Conservation (phyloP, 2,329 filamentous ascomycete species). For the Talaromyces pinophilus region DNA sequence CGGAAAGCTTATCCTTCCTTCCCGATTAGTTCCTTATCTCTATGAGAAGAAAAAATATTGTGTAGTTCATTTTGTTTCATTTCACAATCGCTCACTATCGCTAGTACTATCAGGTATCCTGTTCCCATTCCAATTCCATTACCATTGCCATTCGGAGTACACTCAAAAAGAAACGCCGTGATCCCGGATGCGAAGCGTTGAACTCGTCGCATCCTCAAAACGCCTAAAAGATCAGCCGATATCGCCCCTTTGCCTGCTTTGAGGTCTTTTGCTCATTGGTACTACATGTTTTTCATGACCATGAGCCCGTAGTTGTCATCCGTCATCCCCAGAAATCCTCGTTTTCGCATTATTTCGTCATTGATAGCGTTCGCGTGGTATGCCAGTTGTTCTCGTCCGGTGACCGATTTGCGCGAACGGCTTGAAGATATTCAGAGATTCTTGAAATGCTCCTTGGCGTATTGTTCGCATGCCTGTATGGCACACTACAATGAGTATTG, state of each 20-base stretch:
- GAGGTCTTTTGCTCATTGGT: neutral
- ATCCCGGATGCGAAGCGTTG: neutral
- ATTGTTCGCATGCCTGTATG: slow-evolving; percentile 77
- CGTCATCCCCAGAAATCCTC: neutral
- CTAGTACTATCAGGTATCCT: neutral
- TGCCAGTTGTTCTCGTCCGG: neutral
- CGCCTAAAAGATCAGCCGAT: neutral
- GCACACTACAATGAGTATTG: slow-evolving; percentile 26
- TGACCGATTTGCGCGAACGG: neutral
- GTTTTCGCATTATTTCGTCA: neutral
- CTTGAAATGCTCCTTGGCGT: slow-evolving; percentile 90
- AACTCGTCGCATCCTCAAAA: slow-evolving; percentile 1
- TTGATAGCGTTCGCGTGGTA: neutral
- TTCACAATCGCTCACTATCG: neutral
- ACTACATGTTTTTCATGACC: slow-evolving; percentile 5
- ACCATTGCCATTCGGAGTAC: neutral
- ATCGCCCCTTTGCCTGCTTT: neutral
- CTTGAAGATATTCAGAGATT: slow-evolving; percentile 32
- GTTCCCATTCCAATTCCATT: neutral
- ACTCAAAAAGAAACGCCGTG: slow-evolving; percentile 12
- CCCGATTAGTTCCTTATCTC: neutral
- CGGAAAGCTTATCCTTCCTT: slow-evolving; percentile 5
- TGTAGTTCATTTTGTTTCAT: neutral
- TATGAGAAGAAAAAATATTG: too few relatives aligned
- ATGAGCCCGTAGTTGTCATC: neutral